Evolutionary conservation across 164 flowering plant genomes (phyloP), one percentile per base, ranked within the genome.

Genomic region (Kalanchoe fedtschenkoi): DNA sequence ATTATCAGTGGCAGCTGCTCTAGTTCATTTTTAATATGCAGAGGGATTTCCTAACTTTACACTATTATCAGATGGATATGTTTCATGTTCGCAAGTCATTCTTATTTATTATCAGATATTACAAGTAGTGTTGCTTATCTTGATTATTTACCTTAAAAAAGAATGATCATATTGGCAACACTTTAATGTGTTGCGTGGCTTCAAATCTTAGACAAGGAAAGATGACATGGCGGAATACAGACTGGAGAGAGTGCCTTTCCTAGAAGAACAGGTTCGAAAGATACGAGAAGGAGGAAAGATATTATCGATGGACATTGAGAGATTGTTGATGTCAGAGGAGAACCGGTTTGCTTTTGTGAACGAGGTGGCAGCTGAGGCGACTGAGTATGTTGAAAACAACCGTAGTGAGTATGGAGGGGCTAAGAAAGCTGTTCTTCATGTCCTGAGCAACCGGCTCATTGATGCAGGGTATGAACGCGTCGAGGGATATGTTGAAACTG

Each of bases 361-460:
- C 62, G 87, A 89, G 60, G 71, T 93, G 19, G 96, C 92, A 16
- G 96, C 95, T 14, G 98, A 89, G 74, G 98, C 97, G 24, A 88
- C 62, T 34, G 78, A 73, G 37, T 89, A 82, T 63, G 89, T 86
- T 1, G 86, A 88, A 68, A 88, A 72, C 65, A 83, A 89, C 72
- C 71, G 79, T 34, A 93, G 89, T 65, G 96, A 78, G 51, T 93
- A 93, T 68, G 97, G 96, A 29, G 77, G 74, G 3, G 79, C 21
- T 10, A 79, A 88, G 78, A 93, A 89, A 66, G 91, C 98, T 59
- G 82, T 91, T 56, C 76, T 83, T 59, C 98, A 92, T 71, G 98
- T 82, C 54, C 79, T 92, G 26, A 89, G 93, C 63, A 84, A 92
- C 76, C 92, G 96, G 1, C 63, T 91, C 67, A 87, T 83, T 65